Base-by-base conservation (phyloP, 306 rosid genomes). In the Neltuma alba region DNA sequence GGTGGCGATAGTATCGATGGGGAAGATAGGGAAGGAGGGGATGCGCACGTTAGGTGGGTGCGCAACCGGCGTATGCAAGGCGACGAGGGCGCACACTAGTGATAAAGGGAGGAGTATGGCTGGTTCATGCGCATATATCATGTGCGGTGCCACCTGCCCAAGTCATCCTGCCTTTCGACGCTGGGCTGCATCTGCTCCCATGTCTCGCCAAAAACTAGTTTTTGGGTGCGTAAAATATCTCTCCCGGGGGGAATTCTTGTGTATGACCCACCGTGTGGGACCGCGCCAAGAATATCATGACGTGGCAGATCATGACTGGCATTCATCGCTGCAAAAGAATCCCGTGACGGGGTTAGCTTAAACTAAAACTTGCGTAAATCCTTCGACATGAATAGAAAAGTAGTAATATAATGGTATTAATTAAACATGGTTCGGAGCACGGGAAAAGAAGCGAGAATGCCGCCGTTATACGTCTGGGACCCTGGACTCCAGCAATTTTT, bases 11-110 rank as follows among this genome's bases (percentile, higher is more conserved):
- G 67, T 28, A 62, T 76, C 75, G 66, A 25, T 41, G 74, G 55
- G 85, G 68, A 57, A 74, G 76, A 20, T 50, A 21, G 72, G 80
- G 86, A 44, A 85, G 62, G 75, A 66, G 42, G 80, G 80, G 83
- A 55, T 83, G 92, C 90, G 88, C 83, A 82, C 75, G 85, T 13
- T 84, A 70, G 96, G 96, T 12, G 60, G 78, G 65, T 89, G 90
- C 85, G 83, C 92, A 10, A 85, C 76, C 52, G 92, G 97, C 79
- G 89, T 81, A 74, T 65, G 78, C 23, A 73, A 67, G 48, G 62
- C 72, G 36, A 85, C 4, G 30, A 86, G 78, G 70, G 90, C 36
- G 88, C 85, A 88, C 77, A 64, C 71, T 81, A 86, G 82, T 67
- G 45, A 67, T 70, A 82, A 69, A 64, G 81, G 72, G 44, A 77